A percentile compares a stretch with the other conserved stretches of the same genome.
These are phyloP conservation scores for Russula compacta DNA, from an alignment of 768 basidiomycete species.

Conservation along the genomic window DNA sequence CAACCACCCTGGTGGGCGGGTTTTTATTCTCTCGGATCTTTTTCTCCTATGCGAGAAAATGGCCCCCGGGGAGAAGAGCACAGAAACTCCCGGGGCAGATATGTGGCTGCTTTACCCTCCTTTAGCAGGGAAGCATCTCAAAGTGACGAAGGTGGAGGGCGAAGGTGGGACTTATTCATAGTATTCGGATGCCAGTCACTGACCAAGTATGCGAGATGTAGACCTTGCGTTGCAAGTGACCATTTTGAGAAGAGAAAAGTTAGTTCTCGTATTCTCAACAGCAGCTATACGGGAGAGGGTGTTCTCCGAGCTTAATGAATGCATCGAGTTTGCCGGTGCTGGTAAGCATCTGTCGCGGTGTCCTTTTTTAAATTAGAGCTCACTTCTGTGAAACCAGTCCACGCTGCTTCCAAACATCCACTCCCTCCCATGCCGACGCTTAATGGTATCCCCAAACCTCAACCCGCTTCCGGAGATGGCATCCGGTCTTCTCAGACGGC, in stretches of 20 bases:
- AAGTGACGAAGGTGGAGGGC: slow-evolving; percentile 51
- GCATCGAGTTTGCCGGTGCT: slow-evolving; percentile 69
- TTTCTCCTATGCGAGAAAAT: slow-evolving; percentile 88
- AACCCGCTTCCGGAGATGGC: background rate
- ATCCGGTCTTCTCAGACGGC: slow-evolving; percentile 18
- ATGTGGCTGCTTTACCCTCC: slow-evolving; percentile 95
- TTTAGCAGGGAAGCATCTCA: slow-evolving; percentile 86
- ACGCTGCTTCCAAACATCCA: slow-evolving; percentile 46
- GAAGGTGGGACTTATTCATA: slow-evolving; percentile 38
- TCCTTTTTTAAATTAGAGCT: background rate
- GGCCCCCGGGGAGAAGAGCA: slow-evolving; percentile 46
- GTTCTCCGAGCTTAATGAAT: slow-evolving; percentile 65
- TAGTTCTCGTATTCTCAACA: slow-evolving; percentile 58
- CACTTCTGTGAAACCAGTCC: slow-evolving; percentile 1
- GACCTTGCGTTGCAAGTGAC: slow-evolving; percentile 67
- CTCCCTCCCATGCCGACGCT: slow-evolving; percentile 58
- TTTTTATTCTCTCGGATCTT: slow-evolving; percentile 88
- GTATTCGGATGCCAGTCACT: background rate
- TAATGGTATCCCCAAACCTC: slow-evolving; percentile 16
- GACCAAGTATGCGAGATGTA: slow-evolving; percentile 26
- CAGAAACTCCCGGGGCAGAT: slow-evolving; percentile 49
- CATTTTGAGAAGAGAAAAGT: slow-evolving; percentile 82
- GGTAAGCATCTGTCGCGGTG: slow-evolving; percentile 39
- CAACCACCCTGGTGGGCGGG: slow-evolving; percentile 64
- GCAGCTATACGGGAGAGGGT: slow-evolving; percentile 50